Evolutionary conservation across 1,284 basidiomycete genomes (phyloP).

Genomic region (Ganoderma multipileum): DNA sequence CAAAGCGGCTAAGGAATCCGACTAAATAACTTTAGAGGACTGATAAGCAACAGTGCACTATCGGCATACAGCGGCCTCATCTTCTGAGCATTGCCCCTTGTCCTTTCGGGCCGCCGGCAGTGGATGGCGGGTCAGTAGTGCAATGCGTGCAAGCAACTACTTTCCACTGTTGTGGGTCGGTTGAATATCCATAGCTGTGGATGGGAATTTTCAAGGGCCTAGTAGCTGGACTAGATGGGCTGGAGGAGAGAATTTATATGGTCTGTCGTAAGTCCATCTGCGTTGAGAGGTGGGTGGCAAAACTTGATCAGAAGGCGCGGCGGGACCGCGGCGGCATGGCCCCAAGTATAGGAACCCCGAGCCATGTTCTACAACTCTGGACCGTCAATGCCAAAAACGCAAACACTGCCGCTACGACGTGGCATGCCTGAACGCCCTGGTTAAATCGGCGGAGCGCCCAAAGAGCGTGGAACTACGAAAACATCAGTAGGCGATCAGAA

Average conservation of each 20-base stretch:
- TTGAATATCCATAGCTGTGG: neutral
- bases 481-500: neutral
- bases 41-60: neutral
- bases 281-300: neutral
- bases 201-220: neutral
- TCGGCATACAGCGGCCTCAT: neutral
- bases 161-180: neutral
- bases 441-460: neutral
- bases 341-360: neutral
- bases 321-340: neutral
- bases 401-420: neutral
- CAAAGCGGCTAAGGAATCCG: neutral
- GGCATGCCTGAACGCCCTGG: neutral
- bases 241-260: neutral
- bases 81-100: neutral
- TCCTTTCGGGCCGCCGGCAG: neutral
- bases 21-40: neutral
- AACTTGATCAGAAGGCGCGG: neutral
- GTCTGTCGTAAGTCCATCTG: neutral
- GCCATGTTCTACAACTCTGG: neutral
- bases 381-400: constrained; percentile 1
- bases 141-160: neutral
- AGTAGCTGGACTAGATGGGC: neutral
- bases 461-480: neutral
- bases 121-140: neutral